phyloP scores from a whole-genome alignment of 495 filamentous ascomycete genomes.

The Aspergillus funiculosus region DNA sequence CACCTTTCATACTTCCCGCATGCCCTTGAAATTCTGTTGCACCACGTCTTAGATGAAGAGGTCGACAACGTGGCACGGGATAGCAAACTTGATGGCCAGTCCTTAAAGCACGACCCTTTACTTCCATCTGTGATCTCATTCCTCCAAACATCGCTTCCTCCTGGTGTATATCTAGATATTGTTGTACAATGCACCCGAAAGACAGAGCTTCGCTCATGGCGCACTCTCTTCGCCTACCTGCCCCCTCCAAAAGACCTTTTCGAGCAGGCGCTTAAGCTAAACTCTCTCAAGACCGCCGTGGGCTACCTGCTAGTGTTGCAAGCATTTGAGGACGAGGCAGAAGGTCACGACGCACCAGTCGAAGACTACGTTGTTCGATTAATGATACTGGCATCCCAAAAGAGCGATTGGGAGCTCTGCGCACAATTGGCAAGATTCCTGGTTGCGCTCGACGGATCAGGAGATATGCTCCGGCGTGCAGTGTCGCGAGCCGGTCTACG shows the following conservation, averaged over 20 bases:
- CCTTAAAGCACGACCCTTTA: conserved; percentile 51
- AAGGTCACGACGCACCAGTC: conserved; percentile 57
- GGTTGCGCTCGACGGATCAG: conserved; percentile 82
- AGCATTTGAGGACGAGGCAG: conserved; percentile 82
- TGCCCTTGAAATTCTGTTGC: conserved; percentile 84
- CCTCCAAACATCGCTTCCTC: conserved; percentile 73
- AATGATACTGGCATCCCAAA: conserved; percentile 71
- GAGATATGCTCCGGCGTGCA: conserved; percentile 72
- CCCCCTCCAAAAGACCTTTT: conserved; percentile 88
- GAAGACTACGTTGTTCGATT: conserved; percentile 65
- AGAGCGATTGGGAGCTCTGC: conserved; percentile 93
- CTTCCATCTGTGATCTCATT: conserved; percentile 85
- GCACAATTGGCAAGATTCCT: conserved; percentile 91
- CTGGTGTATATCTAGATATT: conserved; percentile 75
- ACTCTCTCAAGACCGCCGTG: conserved; percentile 88
- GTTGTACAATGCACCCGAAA: conserved; percentile 97
- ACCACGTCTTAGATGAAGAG: conserved; percentile 91
- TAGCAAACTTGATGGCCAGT: conserved; percentile 37
- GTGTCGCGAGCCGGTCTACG: conserved; percentile 61
- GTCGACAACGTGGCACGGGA: conserved; percentile 69
- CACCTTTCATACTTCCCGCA: conserved; percentile 86
- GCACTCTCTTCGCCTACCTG: conserved; percentile 82
- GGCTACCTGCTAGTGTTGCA: conserved; percentile 96
- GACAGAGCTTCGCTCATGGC: conserved; percentile 93
- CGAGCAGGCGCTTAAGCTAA: conserved; percentile 77